These are phyloP conservation scores for Colletotrichum sp. DNA, from an alignment of 2,329 filamentous ascomycete genomes.

Conservation along the genomic window DNA sequence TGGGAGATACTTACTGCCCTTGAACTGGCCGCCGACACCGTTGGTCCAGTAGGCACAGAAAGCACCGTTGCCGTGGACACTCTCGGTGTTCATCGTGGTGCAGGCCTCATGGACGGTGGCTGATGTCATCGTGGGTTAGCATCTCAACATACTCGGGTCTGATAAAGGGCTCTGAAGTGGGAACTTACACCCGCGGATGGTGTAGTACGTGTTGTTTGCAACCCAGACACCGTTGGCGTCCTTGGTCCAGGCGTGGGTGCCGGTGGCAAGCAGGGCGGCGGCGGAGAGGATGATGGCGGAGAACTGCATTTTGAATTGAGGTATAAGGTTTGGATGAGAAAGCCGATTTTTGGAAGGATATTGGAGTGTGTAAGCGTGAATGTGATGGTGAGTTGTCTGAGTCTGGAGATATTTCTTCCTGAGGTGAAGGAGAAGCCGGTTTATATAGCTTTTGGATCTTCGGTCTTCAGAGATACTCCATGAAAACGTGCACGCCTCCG, in stretches of 20 bases:
- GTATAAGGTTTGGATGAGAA: fast-evolving
- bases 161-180: fast-evolving
- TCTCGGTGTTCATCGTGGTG: neutral
- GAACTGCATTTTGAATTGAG: neutral
- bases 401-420: neutral
- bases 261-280: neutral
- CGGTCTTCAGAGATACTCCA: fast-evolving
- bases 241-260: neutral
- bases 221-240: neutral
- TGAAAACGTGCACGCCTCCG: neutral
- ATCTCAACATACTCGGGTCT: neutral
- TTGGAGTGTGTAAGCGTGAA: neutral
- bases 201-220: neutral
- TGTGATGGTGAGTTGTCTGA: neutral
- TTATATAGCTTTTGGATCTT: neutral
- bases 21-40: neutral
- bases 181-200: neutral
- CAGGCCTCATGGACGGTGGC: slow-evolving; percentile 1
- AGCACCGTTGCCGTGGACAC: neutral
- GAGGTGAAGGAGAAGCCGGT: neutral
- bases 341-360: neutral
- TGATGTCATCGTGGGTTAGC: neutral
- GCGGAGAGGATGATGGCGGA: neutral
- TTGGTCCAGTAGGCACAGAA: neutral
- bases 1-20: neutral